phyloP scores from a whole-genome alignment of 768 basidiomycete species.

The Podaxis sp. region DNA sequence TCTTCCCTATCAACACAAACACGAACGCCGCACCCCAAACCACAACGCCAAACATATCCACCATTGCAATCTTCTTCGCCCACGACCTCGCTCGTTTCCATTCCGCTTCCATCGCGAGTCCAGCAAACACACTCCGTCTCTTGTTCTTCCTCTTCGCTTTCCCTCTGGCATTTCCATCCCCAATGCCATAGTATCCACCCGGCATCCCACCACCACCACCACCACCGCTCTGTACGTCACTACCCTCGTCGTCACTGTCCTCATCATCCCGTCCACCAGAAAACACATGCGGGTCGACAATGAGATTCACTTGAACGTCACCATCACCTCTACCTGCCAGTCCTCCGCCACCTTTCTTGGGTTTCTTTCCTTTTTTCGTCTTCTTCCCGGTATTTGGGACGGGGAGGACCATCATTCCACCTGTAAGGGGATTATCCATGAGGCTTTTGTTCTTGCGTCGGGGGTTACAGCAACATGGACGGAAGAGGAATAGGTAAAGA shows the following conservation, averaged over 20 bases:
- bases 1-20: conserved; percentile 57
- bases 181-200: conserved; percentile 29
- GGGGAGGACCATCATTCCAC: conserved; percentile 61
- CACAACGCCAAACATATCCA: conserved; percentile 49
- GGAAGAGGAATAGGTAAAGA: not conserved
- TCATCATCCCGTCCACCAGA: conserved; percentile 33
- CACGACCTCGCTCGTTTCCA: conserved; percentile 58
- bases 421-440: conserved; percentile 26
- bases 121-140: conserved; percentile 55
- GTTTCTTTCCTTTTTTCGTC: conserved; percentile 37
- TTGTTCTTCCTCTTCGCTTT: conserved; percentile 34
- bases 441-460: conserved; percentile 21
- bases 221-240: conserved; percentile 7
- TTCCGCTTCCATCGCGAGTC: conserved; percentile 61
- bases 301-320: conserved; percentile 71
- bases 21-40: conserved; percentile 63
- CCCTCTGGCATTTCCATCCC: conserved; percentile 19
- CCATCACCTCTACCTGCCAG: conserved; percentile 26
- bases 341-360: conserved; percentile 40
- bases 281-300: conserved; percentile 67
- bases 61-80: conserved; percentile 49
- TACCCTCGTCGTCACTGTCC: conserved; percentile 37
- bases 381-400: conserved; percentile 38
- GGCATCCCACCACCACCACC: conserved; percentile 33
- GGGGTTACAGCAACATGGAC: conserved; percentile 50